A percentile compares a stretch with the other conserved stretches of the same genome.
Conservation (phyloP, 768 basidiomycete genomes). For the Harrya chromipes region DNA sequence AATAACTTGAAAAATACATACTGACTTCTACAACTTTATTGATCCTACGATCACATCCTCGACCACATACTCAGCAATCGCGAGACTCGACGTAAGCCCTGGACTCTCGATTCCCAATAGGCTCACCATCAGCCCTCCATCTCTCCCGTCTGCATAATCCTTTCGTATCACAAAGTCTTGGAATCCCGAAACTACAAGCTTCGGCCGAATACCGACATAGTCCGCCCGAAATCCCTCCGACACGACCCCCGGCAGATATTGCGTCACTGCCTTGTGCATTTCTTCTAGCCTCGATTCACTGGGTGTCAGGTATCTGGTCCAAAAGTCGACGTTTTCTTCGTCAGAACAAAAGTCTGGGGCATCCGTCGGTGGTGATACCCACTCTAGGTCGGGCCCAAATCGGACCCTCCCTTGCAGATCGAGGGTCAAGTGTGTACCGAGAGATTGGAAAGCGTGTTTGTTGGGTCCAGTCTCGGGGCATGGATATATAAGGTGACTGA, state of each 20-base stretch:
- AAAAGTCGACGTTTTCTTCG: slow-evolving; percentile 65
- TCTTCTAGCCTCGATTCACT: slow-evolving; percentile 55
- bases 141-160: slow-evolving; percentile 51
- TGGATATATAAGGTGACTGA: slow-evolving; percentile 86
- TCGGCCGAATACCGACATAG: slow-evolving; percentile 85
- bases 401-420: slow-evolving; percentile 80
- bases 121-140: slow-evolving; percentile 59
- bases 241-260: slow-evolving; percentile 65
- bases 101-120: slow-evolving; percentile 91
- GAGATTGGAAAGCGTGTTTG: slow-evolving; percentile 69
- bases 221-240: slow-evolving; percentile 69
- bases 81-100: slow-evolving; percentile 83
- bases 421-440: slow-evolving; percentile 91
- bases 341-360: slow-evolving; percentile 27
- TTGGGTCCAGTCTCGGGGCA: slow-evolving; percentile 67
- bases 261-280: slow-evolving; percentile 70
- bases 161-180: slow-evolving; percentile 78
- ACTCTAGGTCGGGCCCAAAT: slow-evolving; percentile 93
- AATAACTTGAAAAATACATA: too few relatives aligned
- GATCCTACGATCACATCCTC: slow-evolving; percentile 41
- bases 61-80: slow-evolving; percentile 81
- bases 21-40: too few relatives aligned
- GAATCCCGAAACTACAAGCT: slow-evolving; percentile 80
- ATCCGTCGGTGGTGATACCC: slow-evolving; percentile 57
- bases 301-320: slow-evolving; percentile 63